Evolutionary conservation across 2,329 filamentous ascomycete species (phyloP).

Genomic region (Aurifilum marmelostoma): DNA sequence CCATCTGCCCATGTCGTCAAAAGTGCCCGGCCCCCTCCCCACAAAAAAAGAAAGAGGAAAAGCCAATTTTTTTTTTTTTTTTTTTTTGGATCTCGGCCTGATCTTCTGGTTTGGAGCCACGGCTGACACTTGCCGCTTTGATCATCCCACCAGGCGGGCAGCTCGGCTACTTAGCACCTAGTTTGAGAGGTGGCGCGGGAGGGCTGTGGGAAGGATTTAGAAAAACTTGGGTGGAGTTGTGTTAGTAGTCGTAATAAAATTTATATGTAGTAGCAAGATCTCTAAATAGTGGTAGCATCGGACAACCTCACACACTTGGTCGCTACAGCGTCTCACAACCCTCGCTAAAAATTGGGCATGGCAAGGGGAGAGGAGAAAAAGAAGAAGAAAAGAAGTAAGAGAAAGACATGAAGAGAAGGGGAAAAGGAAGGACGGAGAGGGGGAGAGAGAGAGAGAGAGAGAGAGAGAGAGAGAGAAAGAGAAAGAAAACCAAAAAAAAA

Average conservation of each 20-base stretch:
- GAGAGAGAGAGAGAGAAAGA: too few species aligned
- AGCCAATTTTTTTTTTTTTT: neutral
- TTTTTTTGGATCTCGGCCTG: neutral
- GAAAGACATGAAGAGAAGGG: too few species aligned
- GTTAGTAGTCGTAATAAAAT: neutral
- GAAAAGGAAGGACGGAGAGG: too few species aligned
- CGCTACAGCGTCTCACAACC: neutral
- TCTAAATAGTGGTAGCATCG: neutral
- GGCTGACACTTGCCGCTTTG: slow-evolving; percentile 20
- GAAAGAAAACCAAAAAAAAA: neutral
- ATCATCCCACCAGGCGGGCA: slow-evolving; percentile 8
- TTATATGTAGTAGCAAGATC: too few species aligned
- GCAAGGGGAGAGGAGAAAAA: neutral
- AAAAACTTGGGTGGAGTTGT: neutral
- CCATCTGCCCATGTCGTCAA: neutral
- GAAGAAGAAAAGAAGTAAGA: neutral
- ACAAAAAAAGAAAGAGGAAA: neutral
- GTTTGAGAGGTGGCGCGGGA: neutral
- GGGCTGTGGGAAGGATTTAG: neutral
- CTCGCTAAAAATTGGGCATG: neutral
- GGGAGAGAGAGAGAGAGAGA: too few species aligned
- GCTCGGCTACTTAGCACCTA: neutral
- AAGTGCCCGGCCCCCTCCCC: neutral
- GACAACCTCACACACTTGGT: neutral
- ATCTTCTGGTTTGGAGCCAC: slow-evolving; percentile 2